A percentile compares a stretch with the other conserved stretches of the same genome.
Evolutionary conservation across 75 land plant species (phyloP).

Genomic region (Adiantum capillusveneris): DNA sequence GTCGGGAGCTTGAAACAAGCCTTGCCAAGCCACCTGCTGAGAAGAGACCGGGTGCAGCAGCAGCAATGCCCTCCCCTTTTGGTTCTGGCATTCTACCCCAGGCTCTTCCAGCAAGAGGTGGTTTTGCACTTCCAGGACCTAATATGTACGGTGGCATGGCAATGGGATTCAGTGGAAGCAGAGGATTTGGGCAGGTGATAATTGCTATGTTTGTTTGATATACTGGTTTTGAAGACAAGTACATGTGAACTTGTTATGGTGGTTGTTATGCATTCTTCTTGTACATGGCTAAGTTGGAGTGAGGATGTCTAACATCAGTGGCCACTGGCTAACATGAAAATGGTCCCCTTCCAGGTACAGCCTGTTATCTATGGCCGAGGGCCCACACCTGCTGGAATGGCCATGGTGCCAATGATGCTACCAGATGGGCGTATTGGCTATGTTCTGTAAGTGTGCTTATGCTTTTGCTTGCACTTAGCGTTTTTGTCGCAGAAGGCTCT

Average conservation of each 20-base stretch:
- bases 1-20: slow-evolving; percentile 68
- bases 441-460: slow-evolving; percentile 63
- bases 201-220: too few relatives aligned
- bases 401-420: slow-evolving; percentile 91
- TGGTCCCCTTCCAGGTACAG: slow-evolving; percentile 28
- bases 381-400: slow-evolving; percentile 70
- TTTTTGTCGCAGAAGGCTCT: slow-evolving; percentile 11
- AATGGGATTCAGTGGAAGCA: slow-evolving; percentile 40
- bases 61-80: slow-evolving; percentile 34
- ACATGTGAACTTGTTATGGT: too few relatives aligned
- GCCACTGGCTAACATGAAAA: too few relatives aligned
- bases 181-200: slow-evolving; percentile 61
- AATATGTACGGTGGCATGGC: slow-evolving; percentile 61
- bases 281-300: too few relatives aligned
- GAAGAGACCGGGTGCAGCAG: slow-evolving; percentile 31
- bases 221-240: too few relatives aligned
- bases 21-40: slow-evolving; percentile 90
- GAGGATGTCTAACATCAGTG: too few relatives aligned
- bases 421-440: slow-evolving; percentile 95
- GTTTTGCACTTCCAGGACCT: slow-evolving; percentile 49
- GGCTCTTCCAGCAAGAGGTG: slow-evolving; percentile 38
- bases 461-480: neutral
- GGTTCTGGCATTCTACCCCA: slow-evolving; percentile 50
- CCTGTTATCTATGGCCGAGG: slow-evolving; percentile 80
- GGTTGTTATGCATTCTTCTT: too few relatives aligned